These are phyloP conservation scores for Talaromyces sp. DNA, from an alignment of 2,329 filamentous ascomycete genomes.

Conservation along the genomic window DNA sequence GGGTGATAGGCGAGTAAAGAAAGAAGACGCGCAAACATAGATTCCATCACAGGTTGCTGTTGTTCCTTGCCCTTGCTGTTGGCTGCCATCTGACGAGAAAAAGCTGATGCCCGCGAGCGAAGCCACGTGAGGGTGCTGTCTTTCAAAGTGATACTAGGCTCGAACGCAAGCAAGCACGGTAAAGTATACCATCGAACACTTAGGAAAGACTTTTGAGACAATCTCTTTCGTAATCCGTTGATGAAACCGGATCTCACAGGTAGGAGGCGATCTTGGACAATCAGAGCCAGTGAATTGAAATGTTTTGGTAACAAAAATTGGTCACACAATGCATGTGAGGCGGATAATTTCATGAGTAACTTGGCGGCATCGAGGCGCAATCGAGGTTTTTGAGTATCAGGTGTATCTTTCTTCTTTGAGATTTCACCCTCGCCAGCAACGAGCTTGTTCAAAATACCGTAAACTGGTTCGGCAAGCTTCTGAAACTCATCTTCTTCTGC, in stretches of 20 bases:
- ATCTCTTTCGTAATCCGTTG: slow-evolving; percentile 74
- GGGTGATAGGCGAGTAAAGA: slow-evolving; percentile 91
- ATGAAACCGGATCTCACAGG: slow-evolving; percentile 77
- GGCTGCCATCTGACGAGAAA: slow-evolving; percentile 48
- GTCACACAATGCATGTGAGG: slow-evolving; percentile 67
- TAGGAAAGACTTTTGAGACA: slow-evolving; percentile 60
- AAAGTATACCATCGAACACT: slow-evolving; percentile 85
- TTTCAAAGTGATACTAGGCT: slow-evolving; percentile 72
- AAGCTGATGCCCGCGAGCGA: slow-evolving; percentile 70
- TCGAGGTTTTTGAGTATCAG: slow-evolving; percentile 72
- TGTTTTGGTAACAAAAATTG: slow-evolving; percentile 66
- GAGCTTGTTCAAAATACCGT: slow-evolving; percentile 74
- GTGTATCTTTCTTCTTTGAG: slow-evolving; percentile 70
- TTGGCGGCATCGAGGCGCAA: slow-evolving; percentile 79
- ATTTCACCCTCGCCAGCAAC: slow-evolving; percentile 75
- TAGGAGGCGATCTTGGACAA: slow-evolving; percentile 72
- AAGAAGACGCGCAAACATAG: slow-evolving; percentile 74
- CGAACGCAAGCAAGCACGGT: slow-evolving; percentile 86
- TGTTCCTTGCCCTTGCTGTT: slow-evolving; percentile 40
- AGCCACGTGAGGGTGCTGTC: slow-evolving; percentile 83
- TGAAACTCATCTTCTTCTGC: slow-evolving; percentile 44
- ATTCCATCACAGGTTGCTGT: slow-evolving; percentile 68
- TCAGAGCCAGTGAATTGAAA: slow-evolving; percentile 77
- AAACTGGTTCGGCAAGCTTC: slow-evolving; percentile 62
- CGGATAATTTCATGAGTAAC: slow-evolving; percentile 78